Evolutionary conservation across 345 rosid genomes (phyloP), one percentile per base, ranked within the genome.

Genomic region (Populus ilicifolia): DNA sequence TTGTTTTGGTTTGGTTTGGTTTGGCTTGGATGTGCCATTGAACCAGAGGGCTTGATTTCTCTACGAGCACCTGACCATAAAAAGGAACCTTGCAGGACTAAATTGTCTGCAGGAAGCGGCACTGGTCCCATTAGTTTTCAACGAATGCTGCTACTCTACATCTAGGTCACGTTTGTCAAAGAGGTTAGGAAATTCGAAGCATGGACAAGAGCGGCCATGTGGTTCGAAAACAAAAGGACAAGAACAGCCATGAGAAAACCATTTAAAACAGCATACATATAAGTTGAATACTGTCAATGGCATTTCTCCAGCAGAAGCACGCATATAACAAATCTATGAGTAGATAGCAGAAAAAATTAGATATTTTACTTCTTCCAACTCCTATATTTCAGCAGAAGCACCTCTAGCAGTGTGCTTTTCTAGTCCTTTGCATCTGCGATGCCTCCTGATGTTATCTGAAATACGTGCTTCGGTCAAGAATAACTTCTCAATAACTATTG

Each of bases 401-500:
- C 23, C 21, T 10, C 14, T 29, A 41, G 70, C 64, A 8, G 29
- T 44, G 77, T 63, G 27, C 62, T 56, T 67, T 78, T 44, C 75
- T 85, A 92, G 86, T 93, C 96, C 87, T 91, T 93, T 0, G 93
- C 97, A 70, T 95, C 97, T 23, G 91, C 94, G 78, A 90, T 90
- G 78, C 98, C 94, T 5, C 97, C 97, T 78, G 87, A 79, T n/a
- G 96, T 86, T 80, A 91, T 92, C 94, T 93, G 93, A 87, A 90
- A 91, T 18, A 83, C 68, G 90, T 88, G 84, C 39, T 78, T 71
- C 74, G 54, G 87, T 93, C 71, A 89, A 90, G 97, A 80, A 69
- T 43, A 83, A 80, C 77, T 75, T 30, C 70, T 70, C 69, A 36
- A 48, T 13, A 27, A 52, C 52, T 48, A 20, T 35, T 20, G 65